Conservation (phyloP, 2,329 filamentous ascomycete genomes). For the Fusarium setosum region DNA sequence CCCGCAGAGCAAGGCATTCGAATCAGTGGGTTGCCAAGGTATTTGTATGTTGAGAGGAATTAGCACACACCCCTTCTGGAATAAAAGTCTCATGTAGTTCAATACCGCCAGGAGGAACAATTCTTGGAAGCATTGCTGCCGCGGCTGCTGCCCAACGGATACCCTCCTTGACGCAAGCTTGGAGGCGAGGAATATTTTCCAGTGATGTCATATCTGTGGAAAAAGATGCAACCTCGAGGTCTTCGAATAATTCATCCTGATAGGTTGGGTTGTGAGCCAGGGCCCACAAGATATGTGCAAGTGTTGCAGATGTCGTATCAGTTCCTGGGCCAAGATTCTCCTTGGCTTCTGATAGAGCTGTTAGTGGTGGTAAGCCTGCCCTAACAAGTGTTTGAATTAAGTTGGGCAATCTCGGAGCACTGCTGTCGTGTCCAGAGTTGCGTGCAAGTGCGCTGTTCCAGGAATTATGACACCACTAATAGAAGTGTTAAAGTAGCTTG, state of each 20-base stretch:
- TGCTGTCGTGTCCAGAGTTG: neutral
- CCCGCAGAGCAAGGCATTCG: neutral
- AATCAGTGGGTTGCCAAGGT: neutral
- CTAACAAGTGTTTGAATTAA: conserved; percentile 35
- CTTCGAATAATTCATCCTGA: conserved; percentile 38
- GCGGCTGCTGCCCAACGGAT: conserved; percentile 43
- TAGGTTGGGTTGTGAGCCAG: conserved; percentile 39
- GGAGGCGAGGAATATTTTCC: conserved; percentile 36
- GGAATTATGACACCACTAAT: conserved; percentile 9
- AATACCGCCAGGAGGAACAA: conserved; percentile 37
- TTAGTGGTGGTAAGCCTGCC: conserved; percentile 35
- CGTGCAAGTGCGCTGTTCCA: neutral
- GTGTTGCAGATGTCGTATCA: conserved; percentile 45
- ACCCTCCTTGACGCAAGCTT: conserved; percentile 43
- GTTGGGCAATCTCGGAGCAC: conserved; percentile 10
- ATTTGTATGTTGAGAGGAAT: neutral
- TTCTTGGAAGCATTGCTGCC: conserved; percentile 42
- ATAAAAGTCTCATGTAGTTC: conserved; percentile 37
- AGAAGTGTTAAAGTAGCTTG: neutral
- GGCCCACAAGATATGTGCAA: conserved; percentile 46
- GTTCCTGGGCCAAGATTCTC: conserved; percentile 47
- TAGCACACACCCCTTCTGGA: conserved; percentile 31
- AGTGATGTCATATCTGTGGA: conserved; percentile 37
- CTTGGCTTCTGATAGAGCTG: conserved; percentile 44
- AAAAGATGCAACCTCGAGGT: conserved; percentile 32